Percentiles rank a stretch among this genome's conserved stretches.
Evolutionary conservation across 2,329 filamentous ascomycete genomes (phyloP).

Genomic region (Gliomastix tumulicola): DNA sequence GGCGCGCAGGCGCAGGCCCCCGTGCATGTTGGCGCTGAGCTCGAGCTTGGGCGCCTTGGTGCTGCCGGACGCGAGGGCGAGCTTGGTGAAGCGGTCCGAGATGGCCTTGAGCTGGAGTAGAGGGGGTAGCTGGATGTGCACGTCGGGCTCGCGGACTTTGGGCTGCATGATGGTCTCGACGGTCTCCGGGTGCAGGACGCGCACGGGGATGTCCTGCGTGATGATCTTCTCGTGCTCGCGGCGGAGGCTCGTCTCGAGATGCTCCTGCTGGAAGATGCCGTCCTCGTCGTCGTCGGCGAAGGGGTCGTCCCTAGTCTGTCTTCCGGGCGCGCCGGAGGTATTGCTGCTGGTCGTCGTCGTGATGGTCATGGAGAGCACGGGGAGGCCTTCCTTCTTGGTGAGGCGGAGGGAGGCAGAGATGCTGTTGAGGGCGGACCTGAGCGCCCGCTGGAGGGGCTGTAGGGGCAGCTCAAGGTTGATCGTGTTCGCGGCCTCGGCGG

Average conservation of each 20-base stretch:
- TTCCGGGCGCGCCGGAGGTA: conserved; percentile 8
- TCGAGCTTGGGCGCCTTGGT: conserved; percentile 62
- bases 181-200: conserved; percentile 73
- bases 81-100: conserved; percentile 88
- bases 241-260: conserved; percentile 49
- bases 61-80: conserved; percentile 43
- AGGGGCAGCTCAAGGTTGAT: conserved; percentile 96
- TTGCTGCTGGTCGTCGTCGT: conserved; percentile 59
- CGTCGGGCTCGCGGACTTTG: conserved; percentile 81
- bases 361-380: conserved; percentile 85
- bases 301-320: conserved; percentile 25
- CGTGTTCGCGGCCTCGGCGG: conserved; percentile 72
- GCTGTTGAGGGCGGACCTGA: conserved; percentile 79
- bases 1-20: conserved; percentile 72
- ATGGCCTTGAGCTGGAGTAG: conserved; percentile 87
- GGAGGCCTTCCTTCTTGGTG: conserved; percentile 85
- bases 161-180: conserved; percentile 96
- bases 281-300: conserved; percentile 35
- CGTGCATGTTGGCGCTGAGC: conserved; percentile 91
- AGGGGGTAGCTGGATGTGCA: conserved; percentile 85
- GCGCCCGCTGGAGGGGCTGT: conserved; percentile 79
- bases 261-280: conserved; percentile 36
- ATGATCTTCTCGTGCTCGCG: conserved; percentile 84
- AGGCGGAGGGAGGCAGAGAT: conserved; percentile 78
- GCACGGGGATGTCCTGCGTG: conserved; percentile 92